A percentile compares a stretch with the other conserved stretches of the same genome.
These are phyloP conservation scores for Mortierella hygrophila DNA, from an alignment of 192 early-diverging fungal species.

Conservation along the genomic window DNA sequence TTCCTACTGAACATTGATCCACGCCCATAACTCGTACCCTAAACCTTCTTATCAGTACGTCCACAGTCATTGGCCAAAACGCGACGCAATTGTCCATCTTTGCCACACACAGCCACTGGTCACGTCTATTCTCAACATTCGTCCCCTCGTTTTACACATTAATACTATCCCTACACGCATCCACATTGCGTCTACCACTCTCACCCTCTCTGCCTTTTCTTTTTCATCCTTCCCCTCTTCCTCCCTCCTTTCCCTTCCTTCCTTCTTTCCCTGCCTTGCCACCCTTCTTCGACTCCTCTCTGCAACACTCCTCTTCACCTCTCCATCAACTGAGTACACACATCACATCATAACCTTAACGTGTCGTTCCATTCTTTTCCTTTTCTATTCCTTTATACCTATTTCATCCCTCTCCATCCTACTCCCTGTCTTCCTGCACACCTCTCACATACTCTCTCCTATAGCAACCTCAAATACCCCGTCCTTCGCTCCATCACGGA, in stretches of 20 bases:
- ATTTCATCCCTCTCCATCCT: not conserved
- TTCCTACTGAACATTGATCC: not conserved
- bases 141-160: not conserved
- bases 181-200: not conserved
- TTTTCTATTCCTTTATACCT: not conserved
- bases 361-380: not conserved
- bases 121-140: not conserved
- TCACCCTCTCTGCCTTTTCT: not conserved
- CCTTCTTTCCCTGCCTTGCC: not conserved
- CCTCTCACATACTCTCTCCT: not conserved
- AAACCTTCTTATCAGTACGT: not conserved
- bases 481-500: not conserved
- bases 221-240: not conserved
- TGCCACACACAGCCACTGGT: conserved; percentile 1
- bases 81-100: not conserved
- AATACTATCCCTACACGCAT: not conserved
- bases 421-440: too few species aligned
- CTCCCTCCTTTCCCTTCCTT: not conserved
- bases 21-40: not conserved
- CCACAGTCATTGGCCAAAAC: not conserved
- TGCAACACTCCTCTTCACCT: not conserved
- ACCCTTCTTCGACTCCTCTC: not conserved
- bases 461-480: not conserved
- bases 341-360: not conserved
- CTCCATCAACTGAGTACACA: not conserved